Evolutionary conservation across 2,329 filamentous ascomycete genomes (phyloP).

Genomic region (Fusarium tuaranense): DNA sequence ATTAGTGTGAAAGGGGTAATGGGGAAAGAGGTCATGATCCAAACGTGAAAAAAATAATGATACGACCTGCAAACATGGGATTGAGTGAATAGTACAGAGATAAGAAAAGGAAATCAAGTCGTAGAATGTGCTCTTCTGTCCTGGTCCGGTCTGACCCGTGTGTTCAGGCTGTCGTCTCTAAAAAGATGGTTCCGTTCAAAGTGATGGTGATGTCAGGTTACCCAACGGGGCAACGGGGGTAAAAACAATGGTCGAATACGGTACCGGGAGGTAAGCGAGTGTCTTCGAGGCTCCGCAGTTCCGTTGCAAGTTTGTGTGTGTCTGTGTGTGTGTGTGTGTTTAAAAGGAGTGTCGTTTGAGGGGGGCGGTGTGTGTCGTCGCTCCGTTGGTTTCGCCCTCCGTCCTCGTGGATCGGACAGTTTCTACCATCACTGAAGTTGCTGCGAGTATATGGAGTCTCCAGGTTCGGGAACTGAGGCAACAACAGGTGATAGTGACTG

Average conservation of each 20-base stretch:
- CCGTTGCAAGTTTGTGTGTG: constrained; percentile 9
- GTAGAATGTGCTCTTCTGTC: constrained; percentile 34
- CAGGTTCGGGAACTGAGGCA: constrained; percentile 40
- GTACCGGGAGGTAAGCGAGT: constrained; percentile 15
- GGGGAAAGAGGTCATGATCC: constrained; percentile 33
- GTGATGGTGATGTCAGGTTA: constrained; percentile 20
- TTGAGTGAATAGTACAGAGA: constrained; percentile 38
- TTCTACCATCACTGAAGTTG: constrained; percentile 62
- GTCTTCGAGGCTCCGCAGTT: constrained; percentile 18
- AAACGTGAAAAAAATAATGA: constrained; percentile 27
- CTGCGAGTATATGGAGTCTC: constrained; percentile 52
- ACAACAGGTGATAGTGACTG: constrained; percentile 66
- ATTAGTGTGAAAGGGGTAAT: constrained; percentile 35
- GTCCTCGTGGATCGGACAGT: constrained; percentile 7
- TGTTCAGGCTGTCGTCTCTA: constrained; percentile 33
- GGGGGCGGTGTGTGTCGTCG: constrained; percentile 15
- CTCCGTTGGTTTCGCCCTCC: constrained; percentile 21
- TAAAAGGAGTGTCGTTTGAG: constrained; percentile 10
- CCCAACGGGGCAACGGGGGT: background rate
- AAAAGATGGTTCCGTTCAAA: constrained; percentile 19
- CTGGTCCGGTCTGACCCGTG: constrained; percentile 34
- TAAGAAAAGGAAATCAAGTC: constrained; percentile 32
- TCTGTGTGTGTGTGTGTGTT: background rate
- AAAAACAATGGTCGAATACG: constrained; percentile 8
- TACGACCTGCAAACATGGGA: constrained; percentile 39